phyloP scores from a whole-genome alignment of 257 asterid species.

The Thymus quinquecostatus region DNA sequence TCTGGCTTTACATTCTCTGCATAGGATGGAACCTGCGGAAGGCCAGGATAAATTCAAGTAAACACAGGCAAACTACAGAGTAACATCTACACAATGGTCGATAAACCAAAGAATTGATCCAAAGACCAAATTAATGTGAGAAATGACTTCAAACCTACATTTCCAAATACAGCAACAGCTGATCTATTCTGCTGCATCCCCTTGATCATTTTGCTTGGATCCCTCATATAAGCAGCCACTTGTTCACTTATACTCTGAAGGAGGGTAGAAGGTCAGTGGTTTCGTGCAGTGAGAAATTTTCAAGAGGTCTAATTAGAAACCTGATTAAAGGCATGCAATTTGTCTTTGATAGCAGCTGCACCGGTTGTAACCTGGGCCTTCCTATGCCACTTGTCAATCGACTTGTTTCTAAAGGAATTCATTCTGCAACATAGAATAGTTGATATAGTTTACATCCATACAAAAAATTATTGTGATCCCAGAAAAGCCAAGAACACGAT shows the following conservation, averaged over 20 bases:
- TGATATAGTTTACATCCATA: slow-evolving; percentile 18
- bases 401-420: slow-evolving; percentile 77
- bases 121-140: slow-evolving; percentile 8
- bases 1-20: slow-evolving; percentile 45
- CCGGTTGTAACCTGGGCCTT: slow-evolving; percentile 95
- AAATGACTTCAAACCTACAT: slow-evolving; percentile 52
- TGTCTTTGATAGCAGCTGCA: slow-evolving; percentile 91
- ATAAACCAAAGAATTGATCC: not conserved
- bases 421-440: slow-evolving; percentile 52
- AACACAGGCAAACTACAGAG: not conserved
- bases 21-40: slow-evolving; percentile 58
- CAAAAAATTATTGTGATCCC: not conserved
- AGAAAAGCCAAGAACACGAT: slow-evolving; percentile 15
- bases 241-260: slow-evolving; percentile 87
- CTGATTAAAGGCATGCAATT: slow-evolving; percentile 96
- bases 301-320: slow-evolving; percentile 41
- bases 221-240: slow-evolving; percentile 93
- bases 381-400: slow-evolving; percentile 97
- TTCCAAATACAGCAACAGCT: slow-evolving; percentile 80
- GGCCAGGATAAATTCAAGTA: slow-evolving; percentile 25
- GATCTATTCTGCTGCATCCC: slow-evolving; percentile 90
- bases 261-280: slow-evolving; percentile 33
- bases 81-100: slow-evolving; percentile 3
- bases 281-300: slow-evolving; percentile 19
- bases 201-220: slow-evolving; percentile 91